Percentiles rank a stretch among this genome's conserved stretches.
phyloP scores from a whole-genome alignment of 768 basidiomycete genomes.

The Sistotremastrum suecicum region DNA sequence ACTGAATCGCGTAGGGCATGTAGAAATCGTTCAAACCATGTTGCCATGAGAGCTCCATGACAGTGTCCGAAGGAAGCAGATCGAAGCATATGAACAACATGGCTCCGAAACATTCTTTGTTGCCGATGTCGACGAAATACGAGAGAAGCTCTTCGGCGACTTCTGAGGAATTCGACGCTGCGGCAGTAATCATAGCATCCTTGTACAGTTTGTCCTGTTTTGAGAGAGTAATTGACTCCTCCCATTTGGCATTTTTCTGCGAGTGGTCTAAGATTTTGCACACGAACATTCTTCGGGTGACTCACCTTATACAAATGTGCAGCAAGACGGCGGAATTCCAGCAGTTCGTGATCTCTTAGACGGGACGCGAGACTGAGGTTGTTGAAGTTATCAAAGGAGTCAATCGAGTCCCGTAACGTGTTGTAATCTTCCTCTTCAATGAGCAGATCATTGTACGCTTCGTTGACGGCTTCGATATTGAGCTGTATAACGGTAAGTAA shows the following conservation, averaged over 20 bases:
- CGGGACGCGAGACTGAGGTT: slow-evolving; percentile 74
- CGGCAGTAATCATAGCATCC: slow-evolving; percentile 89
- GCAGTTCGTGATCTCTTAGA: slow-evolving; percentile 77
- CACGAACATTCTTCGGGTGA: neutral
- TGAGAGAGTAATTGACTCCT: slow-evolving; percentile 87
- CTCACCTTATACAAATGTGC: slow-evolving; percentile 89
- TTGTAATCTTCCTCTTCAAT: slow-evolving; percentile 99
- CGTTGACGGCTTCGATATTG: slow-evolving; percentile 94
- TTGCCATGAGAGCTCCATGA: slow-evolving; percentile 93
- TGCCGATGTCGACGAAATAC: slow-evolving; percentile 97
- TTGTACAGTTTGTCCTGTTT: slow-evolving; percentile 97
- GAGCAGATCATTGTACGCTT: slow-evolving; percentile 93
- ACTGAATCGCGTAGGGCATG: slow-evolving; percentile 92
- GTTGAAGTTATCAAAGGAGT: slow-evolving; percentile 98
- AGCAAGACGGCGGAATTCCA: slow-evolving; percentile 91
- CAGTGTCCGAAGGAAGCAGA: slow-evolving; percentile 81
- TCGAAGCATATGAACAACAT: slow-evolving; percentile 90
- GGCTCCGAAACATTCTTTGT: slow-evolving; percentile 94
- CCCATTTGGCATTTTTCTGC: slow-evolving; percentile 94
- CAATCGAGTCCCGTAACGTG: slow-evolving; percentile 92
- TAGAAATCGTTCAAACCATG: slow-evolving; percentile 93
- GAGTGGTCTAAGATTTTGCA: neutral
- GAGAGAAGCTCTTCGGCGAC: slow-evolving; percentile 90
- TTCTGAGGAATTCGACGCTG: slow-evolving; percentile 69
- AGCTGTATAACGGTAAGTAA: slow-evolving; percentile 31